phyloP scores from a whole-genome alignment of 2,329 filamentous ascomycete species.

The Fusarium sp. region DNA sequence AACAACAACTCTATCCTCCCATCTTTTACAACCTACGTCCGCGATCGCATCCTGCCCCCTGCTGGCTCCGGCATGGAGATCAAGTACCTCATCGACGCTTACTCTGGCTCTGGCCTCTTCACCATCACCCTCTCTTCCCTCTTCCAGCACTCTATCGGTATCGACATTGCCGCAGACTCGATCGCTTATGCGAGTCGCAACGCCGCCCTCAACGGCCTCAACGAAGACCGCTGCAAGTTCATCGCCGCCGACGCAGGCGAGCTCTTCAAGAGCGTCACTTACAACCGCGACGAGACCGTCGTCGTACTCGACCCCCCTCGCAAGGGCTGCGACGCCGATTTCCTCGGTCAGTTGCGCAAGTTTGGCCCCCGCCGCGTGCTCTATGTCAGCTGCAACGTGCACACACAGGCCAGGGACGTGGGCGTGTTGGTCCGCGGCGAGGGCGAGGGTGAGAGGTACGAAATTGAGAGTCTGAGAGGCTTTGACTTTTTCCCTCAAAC shows the following conservation, averaged over 20 bases:
- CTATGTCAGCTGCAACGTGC: conserved; percentile 98
- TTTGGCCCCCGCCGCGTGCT: conserved; percentile 85
- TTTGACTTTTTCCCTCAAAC: conserved; percentile 99
- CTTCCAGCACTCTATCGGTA: conserved; percentile 87
- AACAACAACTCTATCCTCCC: conserved; percentile 99
- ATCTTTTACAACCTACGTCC: conserved; percentile 87
- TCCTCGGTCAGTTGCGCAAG: conserved; percentile 81
- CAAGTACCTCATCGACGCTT: conserved; percentile 94
- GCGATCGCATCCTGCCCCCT: conserved; percentile 77
- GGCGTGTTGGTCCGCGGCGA: conserved; percentile 84
- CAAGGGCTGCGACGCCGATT: conserved; percentile 91
- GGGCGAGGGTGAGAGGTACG: conserved; percentile 69
- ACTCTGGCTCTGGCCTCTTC: conserved; percentile 97
- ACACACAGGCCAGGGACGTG: conserved; percentile 95
- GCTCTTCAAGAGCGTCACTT: conserved; percentile 81
- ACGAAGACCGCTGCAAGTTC: conserved; percentile 78
- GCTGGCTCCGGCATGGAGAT: conserved; percentile 57
- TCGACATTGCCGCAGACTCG: conserved; percentile 85
- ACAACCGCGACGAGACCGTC: conserved; percentile 83
- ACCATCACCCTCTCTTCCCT: conserved; percentile 90
- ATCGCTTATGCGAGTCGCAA: conserved; percentile 85
- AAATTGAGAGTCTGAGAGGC: conserved; percentile 89
- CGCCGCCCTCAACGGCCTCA: conserved; percentile 79
- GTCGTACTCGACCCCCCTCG: conserved; percentile 97
- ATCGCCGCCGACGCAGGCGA: conserved; percentile 87